A percentile compares a stretch with the other conserved stretches of the same genome.
These are phyloP conservation scores for Akanthomyces dipterigenus DNA, from an alignment of 2,329 filamentous ascomycete genomes.

Conservation along the genomic window DNA sequence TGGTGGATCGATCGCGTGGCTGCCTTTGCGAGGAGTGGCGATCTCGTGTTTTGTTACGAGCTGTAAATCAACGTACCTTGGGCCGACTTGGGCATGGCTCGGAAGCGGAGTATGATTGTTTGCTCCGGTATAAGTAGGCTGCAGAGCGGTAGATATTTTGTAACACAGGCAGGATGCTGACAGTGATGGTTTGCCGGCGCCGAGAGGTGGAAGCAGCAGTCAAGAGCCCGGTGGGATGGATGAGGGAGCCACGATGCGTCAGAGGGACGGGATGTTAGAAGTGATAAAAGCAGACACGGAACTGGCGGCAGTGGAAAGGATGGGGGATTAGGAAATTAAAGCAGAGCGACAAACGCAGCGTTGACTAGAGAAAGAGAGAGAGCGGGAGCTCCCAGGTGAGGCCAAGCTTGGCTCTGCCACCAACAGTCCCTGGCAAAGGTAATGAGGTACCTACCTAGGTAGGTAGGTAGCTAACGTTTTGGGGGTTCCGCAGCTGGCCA, in stretches of 20 bases:
- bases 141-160: background rate
- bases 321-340: background rate
- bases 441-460: too few relatives aligned
- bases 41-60: slow-evolving; percentile 1
- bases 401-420: background rate
- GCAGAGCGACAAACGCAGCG: background rate
- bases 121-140: background rate
- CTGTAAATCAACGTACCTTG: slow-evolving; percentile 6
- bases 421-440: too few relatives aligned
- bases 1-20: slow-evolving; percentile 10
- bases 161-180: background rate
- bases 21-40: background rate
- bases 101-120: background rate
- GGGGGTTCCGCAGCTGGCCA: background rate
- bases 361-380: background rate
- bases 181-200: background rate
- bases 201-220: background rate
- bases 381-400: background rate
- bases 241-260: background rate
- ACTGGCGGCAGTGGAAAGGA: background rate
- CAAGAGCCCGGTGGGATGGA: background rate
- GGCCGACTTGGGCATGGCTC: slow-evolving; percentile 8
- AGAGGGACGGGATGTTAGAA: background rate
- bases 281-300: background rate
- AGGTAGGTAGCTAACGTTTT: background rate